These are phyloP conservation scores for Nepenthes alata DNA, from an alignment of 179 eudicot genomes.

Conservation along the genomic window DNA sequence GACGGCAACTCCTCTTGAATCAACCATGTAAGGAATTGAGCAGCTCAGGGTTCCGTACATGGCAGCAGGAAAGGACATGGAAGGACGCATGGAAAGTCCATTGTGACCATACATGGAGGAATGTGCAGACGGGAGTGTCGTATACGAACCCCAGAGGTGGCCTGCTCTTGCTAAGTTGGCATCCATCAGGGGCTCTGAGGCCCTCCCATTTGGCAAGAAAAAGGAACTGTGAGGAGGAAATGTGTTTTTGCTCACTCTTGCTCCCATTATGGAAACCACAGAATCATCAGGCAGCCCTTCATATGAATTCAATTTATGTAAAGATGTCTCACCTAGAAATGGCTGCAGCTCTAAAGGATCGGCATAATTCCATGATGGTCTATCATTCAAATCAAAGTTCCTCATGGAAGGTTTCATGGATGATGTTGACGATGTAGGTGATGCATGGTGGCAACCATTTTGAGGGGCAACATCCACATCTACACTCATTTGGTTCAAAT, in stretches of 20 bases:
- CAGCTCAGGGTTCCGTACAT: conserved; percentile 40
- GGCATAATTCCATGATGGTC: conserved; percentile 27
- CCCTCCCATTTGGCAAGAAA: conserved; percentile 28
- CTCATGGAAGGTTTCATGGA: conserved; percentile 41
- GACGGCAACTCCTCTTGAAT: conserved; percentile 51
- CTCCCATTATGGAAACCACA: conserved; percentile 50
- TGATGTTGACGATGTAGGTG: conserved; percentile 63
- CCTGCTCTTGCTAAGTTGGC: conserved; percentile 34
- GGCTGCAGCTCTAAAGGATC: conserved; percentile 22
- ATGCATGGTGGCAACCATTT: conserved; percentile 26
- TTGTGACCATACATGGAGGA: conserved; percentile 39
- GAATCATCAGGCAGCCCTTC: conserved; percentile 29
- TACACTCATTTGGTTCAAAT: conserved; percentile 55
- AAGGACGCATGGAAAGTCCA: conserved; percentile 37
- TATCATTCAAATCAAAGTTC: conserved; percentile 70
- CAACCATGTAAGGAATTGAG: conserved; percentile 56
- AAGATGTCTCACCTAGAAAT: conserved; percentile 28
- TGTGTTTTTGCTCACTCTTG: conserved; percentile 30
- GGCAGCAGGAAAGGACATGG: conserved; percentile 29
- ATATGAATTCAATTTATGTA: conserved; percentile 21
- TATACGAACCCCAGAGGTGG: conserved; percentile 27
- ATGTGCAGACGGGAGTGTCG: conserved; percentile 34
- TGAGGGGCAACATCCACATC: conserved; percentile 34
- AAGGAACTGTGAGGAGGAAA: conserved; percentile 17
- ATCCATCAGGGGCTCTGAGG: conserved; percentile 31